Evolutionary conservation across 2,329 filamentous ascomycete species (phyloP).

Genomic region (Leptographium flavum): DNA sequence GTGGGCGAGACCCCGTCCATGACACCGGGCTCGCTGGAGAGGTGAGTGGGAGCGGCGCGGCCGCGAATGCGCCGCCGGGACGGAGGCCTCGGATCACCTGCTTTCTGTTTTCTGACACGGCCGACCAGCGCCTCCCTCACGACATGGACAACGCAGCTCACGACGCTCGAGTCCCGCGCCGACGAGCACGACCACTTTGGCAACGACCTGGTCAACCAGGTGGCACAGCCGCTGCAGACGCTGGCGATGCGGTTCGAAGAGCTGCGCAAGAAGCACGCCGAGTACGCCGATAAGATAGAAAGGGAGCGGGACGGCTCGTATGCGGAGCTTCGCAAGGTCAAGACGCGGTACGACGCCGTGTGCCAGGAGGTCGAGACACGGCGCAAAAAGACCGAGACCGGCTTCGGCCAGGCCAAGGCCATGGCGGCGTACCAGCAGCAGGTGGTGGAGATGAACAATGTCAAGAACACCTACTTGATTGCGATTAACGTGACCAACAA

Average conservation of each 20-base stretch:
- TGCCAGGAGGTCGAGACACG: slow-evolving; percentile 92
- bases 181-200: slow-evolving; percentile 79
- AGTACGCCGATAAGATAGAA: slow-evolving; percentile 79
- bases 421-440: slow-evolving; percentile 88
- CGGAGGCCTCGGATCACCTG: not conserved
- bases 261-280: slow-evolving; percentile 75
- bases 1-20: slow-evolving; percentile 80
- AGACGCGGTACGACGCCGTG: slow-evolving; percentile 80
- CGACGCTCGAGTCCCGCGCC: slow-evolving; percentile 74
- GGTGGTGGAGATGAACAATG: slow-evolving; percentile 87
- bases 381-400: slow-evolving; percentile 86
- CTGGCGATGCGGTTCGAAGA: slow-evolving; percentile 71
- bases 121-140: slow-evolving; percentile 83
- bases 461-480: slow-evolving; percentile 97
- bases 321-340: slow-evolving; percentile 73
- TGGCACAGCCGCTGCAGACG: slow-evolving; percentile 76
- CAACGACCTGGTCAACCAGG: slow-evolving; percentile 59
- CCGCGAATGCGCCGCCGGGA: too few species aligned
- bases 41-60: slow-evolving; percentile 25
- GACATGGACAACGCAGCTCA: slow-evolving; percentile 91
- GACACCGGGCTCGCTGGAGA: slow-evolving; percentile 91
- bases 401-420: slow-evolving; percentile 90
- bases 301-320: slow-evolving; percentile 79
- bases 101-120: not conserved
- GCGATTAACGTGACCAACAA: slow-evolving; percentile 94